Conservation (phyloP, 345 rosid species). For the Lepidium sativum region DNA sequence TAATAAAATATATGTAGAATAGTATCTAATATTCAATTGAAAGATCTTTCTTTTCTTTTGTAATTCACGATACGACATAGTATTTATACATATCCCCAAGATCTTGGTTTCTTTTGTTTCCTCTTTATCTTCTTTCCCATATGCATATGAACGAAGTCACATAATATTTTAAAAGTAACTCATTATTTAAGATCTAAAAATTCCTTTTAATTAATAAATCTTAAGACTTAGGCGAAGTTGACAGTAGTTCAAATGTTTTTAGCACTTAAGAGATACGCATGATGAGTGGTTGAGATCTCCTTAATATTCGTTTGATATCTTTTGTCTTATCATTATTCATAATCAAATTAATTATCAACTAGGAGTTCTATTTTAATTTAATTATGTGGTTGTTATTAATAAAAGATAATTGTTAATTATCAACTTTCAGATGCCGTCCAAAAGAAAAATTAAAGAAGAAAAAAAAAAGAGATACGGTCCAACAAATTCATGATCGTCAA, state of each 20-base stretch:
- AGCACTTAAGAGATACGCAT: slow-evolving; percentile 22
- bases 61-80: slow-evolving; percentile 1
- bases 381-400: background rate
- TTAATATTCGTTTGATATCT: slow-evolving; percentile 23
- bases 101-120: slow-evolving; percentile 11
- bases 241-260: slow-evolving; percentile 13
- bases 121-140: background rate
- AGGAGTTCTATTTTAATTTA: background rate
- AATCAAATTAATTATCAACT: background rate
- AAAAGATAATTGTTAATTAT: background rate
- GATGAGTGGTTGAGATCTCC: slow-evolving; percentile 25
- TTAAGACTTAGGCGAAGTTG: slow-evolving; percentile 10
- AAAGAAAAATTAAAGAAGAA: background rate
- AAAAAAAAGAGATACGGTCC: background rate
- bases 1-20: too few relatives aligned
- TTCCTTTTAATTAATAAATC: background rate
- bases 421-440: slow-evolving; percentile 6
- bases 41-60: slow-evolving; percentile 2
- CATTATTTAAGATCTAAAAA: background rate
- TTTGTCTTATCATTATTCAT: slow-evolving; percentile 9
- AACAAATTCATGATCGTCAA: slow-evolving; percentile 6
- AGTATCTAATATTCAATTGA: background rate
- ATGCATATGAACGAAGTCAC: background rate
- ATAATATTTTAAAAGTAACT: background rate
- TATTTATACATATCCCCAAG: slow-evolving; percentile 18